Percentiles rank a stretch among this genome's conserved stretches.
These are phyloP conservation scores for Komagataella populi DNA, from an alignment of 805 yeast species.

Conservation along the genomic window DNA sequence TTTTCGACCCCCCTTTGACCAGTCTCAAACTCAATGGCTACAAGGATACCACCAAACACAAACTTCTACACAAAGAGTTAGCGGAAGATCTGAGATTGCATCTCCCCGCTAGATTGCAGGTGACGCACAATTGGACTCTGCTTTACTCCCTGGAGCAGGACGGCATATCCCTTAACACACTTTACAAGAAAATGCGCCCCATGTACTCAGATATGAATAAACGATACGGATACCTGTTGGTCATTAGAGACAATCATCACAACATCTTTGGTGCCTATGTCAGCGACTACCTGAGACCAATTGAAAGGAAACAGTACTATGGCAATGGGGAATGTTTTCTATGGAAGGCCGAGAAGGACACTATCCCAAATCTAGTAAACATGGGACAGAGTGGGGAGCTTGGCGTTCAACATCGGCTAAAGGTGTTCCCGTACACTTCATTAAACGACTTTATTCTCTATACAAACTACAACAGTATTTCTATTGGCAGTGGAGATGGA, in stretches of 20 bases:
- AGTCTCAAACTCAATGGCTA: slow-evolving; percentile 52
- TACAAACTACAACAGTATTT: slow-evolving; percentile 62
- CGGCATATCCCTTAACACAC: slow-evolving; percentile 75
- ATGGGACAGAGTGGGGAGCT: slow-evolving; percentile 3
- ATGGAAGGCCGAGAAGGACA: slow-evolving; percentile 56
- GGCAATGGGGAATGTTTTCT: slow-evolving; percentile 95
- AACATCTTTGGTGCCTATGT: slow-evolving; percentile 67
- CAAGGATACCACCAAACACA: slow-evolving; percentile 37
- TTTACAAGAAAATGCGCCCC: slow-evolving; percentile 47
- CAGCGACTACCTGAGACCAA: slow-evolving; percentile 60
- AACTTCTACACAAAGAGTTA: slow-evolving; percentile 39
- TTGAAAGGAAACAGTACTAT: slow-evolving; percentile 61
- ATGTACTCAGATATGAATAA: slow-evolving; percentile 14
- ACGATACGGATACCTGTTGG: slow-evolving; percentile 55
- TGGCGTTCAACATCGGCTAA: slow-evolving; percentile 31
- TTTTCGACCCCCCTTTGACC: slow-evolving; percentile 30
- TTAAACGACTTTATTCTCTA: slow-evolving; percentile 75
- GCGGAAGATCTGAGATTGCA: slow-evolving; percentile 65
- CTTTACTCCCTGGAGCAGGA: slow-evolving; percentile 82
- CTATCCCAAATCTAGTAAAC: slow-evolving; percentile 14
- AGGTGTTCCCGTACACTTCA: slow-evolving; percentile 83
- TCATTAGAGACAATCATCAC: slow-evolving; percentile 51
- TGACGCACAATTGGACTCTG: slow-evolving; percentile 65
- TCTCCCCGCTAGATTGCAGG: slow-evolving; percentile 68
- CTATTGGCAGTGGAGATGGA: slow-evolving; percentile 89